A percentile compares a stretch with the other conserved stretches of the same genome.
These are phyloP conservation scores for Tulasnella sp. DNA, from an alignment of 768 basidiomycete genomes.

Conservation along the genomic window DNA sequence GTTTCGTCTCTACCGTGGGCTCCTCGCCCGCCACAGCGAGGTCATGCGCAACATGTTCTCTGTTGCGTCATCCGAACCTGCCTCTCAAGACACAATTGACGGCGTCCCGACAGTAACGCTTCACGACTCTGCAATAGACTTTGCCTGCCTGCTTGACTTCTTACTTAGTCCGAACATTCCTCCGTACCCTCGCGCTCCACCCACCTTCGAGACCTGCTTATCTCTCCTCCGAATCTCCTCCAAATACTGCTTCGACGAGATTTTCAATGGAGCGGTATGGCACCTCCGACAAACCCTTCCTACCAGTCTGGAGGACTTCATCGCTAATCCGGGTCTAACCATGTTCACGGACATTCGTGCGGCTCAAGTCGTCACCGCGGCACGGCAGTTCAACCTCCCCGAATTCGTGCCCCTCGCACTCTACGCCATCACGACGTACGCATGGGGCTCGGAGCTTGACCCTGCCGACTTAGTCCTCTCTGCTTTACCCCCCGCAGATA, in stretches of 20 bases:
- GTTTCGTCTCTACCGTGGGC: conserved; percentile 3
- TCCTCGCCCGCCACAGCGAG: conserved; percentile 11
- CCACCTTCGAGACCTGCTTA: background rate
- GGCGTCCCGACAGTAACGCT: conserved; percentile 1
- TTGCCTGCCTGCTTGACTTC: conserved; percentile 8
- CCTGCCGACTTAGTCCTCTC: background rate
- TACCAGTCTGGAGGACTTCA: conserved; percentile 9
- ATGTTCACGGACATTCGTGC: conserved; percentile 11
- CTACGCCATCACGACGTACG: conserved; percentile 10
- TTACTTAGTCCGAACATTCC: conserved; percentile 6
- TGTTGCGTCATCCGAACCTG: background rate
- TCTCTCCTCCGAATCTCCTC: conserved; percentile 6
- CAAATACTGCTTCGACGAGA: conserved; percentile 11
- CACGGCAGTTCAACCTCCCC: conserved; percentile 7
- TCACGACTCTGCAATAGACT: background rate
- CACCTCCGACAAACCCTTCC: conserved; percentile 5
- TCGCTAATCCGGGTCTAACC: conserved; percentile 12
- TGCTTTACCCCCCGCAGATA: background rate
- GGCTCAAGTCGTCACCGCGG: conserved; percentile 5
- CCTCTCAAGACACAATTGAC: background rate
- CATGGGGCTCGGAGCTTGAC: conserved; percentile 2
- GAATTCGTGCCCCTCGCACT: conserved; percentile 11
- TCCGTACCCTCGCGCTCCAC: background rate
- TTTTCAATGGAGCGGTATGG: background rate
- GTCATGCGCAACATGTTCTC: conserved; percentile 1